Conservation (phyloP, 257 asterid genomes). For the Solanum stenotomum region DNA sequence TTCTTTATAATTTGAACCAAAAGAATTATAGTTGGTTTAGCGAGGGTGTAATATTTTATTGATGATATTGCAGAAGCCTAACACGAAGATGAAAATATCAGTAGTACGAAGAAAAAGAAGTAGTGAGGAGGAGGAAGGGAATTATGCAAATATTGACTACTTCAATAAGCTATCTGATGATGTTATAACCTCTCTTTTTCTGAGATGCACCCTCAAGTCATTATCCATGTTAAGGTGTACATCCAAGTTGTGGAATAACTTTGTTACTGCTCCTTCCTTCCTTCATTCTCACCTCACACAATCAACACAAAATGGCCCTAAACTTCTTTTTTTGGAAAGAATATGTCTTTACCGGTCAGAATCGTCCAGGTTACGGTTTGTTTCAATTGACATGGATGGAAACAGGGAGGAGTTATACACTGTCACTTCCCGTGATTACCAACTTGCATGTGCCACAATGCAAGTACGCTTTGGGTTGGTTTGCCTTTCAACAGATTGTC, state of each 20-base stretch:
- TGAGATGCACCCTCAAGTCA: not conserved
- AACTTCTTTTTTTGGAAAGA: not conserved
- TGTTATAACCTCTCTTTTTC: not conserved
- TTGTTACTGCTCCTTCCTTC: not conserved
- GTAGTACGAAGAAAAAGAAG: not conserved
- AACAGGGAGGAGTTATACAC: not conserved
- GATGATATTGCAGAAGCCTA: not conserved
- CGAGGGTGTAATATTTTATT: too few relatives aligned
- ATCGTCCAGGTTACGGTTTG: not conserved
- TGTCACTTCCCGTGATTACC: not conserved
- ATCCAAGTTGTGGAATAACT: not conserved
- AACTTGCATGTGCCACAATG: not conserved
- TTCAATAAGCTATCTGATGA: not conserved
- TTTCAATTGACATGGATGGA: not conserved
- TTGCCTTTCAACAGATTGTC: not conserved
- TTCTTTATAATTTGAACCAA: too few relatives aligned
- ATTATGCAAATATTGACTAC: not conserved
- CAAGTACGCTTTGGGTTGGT: not conserved
- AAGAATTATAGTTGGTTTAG: too few relatives aligned
- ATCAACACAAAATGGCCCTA: not conserved
- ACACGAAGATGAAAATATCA: not conserved
- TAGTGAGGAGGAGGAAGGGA: not conserved
- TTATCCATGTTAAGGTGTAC: not conserved
- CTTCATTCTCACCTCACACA: not conserved
- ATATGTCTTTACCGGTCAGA: fast-evolving